Base-by-base conservation (phyloP, 768 basidiomycete genomes). In the Rhodotorula sphaerocarpa region DNA sequence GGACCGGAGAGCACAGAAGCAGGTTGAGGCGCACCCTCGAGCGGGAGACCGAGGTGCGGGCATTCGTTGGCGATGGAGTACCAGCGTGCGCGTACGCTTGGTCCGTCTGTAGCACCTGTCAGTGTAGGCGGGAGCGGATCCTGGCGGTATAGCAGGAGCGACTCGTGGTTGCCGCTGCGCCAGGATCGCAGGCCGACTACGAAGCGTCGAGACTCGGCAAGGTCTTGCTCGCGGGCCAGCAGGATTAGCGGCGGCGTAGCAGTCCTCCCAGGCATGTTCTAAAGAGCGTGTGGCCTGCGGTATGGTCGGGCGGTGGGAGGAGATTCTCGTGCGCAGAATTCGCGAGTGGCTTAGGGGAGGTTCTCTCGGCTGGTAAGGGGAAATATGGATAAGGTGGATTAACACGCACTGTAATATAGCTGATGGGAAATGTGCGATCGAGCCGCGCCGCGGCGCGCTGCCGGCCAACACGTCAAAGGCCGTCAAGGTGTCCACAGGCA, bases 31-130 rank as follows among this genome's bases (percentile, higher is more conserved):
- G 28, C 23, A 62, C 54, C 42, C 33, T 57, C 61, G 21, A 65
- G 41, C 0, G 63, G 63, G 10, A 65, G 43, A 1, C 61, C 66
- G 9, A 67, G 39, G 45, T 67, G 66, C 3, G 57, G 57, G 34
- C 66, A 67, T 27, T 67, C 66, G 54, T 61, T 61, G 3, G 45
- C 46, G 55, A 67, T 63, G n/a, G 46, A 27, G 47, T 53, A 63
- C 50, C 46, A 63, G 36, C 36, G 36, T 39, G 36, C 36, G 36
- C 36, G 36, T 39, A 10, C 42, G 14, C 16, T 10, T 31, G 27
- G 10, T 6, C 6, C 27, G 5, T 30, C 9, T n/a, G 11, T 10
- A 10, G 25, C n/a, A 14, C 27, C 53, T 31, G 16, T 39, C 10
- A 16, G 16, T n/a, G n/a, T n/a, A 9, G 36, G 16, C 36, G 57